These are phyloP conservation scores for Leersia perrieri DNA, from an alignment of 176 grass and related monocot species.

Conservation along the genomic window DNA sequence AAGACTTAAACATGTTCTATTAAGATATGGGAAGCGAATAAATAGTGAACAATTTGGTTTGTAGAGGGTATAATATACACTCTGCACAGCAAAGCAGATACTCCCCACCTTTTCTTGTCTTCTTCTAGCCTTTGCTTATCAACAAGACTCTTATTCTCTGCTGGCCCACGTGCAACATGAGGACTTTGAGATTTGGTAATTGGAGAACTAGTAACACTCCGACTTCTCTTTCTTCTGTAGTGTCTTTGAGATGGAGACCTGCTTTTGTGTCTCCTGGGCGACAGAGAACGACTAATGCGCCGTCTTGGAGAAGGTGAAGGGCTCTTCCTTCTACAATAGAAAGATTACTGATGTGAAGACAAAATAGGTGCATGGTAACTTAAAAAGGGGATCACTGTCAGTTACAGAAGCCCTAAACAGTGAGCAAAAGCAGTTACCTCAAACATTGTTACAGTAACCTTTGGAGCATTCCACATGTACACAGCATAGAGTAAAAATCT, in stretches of 20 bases:
- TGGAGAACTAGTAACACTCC: conserved; percentile 48
- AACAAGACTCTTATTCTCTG: conserved; percentile 61
- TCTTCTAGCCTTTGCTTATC: conserved; percentile 87
- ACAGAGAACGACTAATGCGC: conserved; percentile 51
- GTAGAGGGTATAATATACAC: conserved; percentile 10
- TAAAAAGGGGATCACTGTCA: conserved; percentile 29
- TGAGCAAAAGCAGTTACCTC: conserved; percentile 53
- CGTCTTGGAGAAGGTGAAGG: conserved; percentile 68
- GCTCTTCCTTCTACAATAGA: conserved; percentile 73
- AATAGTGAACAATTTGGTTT: conserved; percentile 19
- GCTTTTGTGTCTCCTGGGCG: conserved; percentile 56
- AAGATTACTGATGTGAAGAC: conserved; percentile 26
- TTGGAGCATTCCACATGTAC: conserved; percentile 51
- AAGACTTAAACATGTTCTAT: conserved; percentile 8
- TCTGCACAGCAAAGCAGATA: conserved; percentile 41
- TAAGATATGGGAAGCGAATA: conserved; percentile 6
- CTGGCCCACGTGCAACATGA: conserved; percentile 23
- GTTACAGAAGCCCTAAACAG: conserved; percentile 28
- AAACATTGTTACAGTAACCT: conserved; percentile 51
- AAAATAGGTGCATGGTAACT: conserved; percentile 24
- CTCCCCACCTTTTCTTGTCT: conserved; percentile 96
- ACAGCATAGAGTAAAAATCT: conserved; percentile 60
- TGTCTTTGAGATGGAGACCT: conserved; percentile 51
- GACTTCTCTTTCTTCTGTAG: conserved; percentile 73
- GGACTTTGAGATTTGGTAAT: conserved; percentile 45